Percentiles rank a stretch among this genome's conserved stretches.
Evolutionary conservation across 2,329 filamentous ascomycete genomes (phyloP).

Genomic region (Macrophomina pseudophaseolina): DNA sequence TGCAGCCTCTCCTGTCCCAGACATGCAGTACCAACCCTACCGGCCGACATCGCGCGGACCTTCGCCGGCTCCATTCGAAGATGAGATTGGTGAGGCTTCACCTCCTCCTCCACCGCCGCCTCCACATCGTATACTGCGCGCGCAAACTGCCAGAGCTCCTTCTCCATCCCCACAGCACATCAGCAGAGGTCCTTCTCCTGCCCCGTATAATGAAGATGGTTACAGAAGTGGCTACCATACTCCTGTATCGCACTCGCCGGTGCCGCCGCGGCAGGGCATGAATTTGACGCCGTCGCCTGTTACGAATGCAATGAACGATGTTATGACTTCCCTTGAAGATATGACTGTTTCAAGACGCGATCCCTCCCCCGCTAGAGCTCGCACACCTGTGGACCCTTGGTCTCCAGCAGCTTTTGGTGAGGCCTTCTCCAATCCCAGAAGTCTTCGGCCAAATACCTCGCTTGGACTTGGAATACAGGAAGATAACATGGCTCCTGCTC

Average conservation of each 20-base stretch:
- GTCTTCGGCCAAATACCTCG: conserved; percentile 67
- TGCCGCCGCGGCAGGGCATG: conserved; percentile 32
- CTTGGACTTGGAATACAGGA: conserved; percentile 67
- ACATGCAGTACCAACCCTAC: conserved; percentile 25
- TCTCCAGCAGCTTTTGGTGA: conserved; percentile 84
- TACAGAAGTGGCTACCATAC: conserved; percentile 58
- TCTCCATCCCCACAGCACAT: conserved; percentile 47
- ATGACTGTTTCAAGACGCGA: conserved; percentile 68
- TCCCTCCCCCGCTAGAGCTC: conserved; percentile 59
- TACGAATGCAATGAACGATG: conserved; percentile 94
- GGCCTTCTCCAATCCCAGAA: conserved; percentile 49
- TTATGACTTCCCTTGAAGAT: conserved; percentile 92
- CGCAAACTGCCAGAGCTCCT: conserved; percentile 51
- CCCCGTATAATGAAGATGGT: conserved; percentile 31
- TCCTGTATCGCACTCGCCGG: conserved; percentile 71
- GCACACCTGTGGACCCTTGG: conserved; percentile 75
- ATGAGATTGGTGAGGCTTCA: conserved; percentile 61
- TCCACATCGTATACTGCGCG: conserved; percentile 68
- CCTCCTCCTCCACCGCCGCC: conserved; percentile 87
- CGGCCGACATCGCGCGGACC: conserved; percentile 27
- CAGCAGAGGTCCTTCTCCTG: conserved; percentile 39
- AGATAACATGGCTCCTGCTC: conserved; percentile 54
- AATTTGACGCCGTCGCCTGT: conserved; percentile 83
- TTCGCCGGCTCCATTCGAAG: conserved; percentile 33
- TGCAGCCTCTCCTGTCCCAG: conserved; percentile 25